These are phyloP conservation scores for Apiospora marii DNA, from an alignment of 2,329 filamentous ascomycete genomes.

Conservation along the genomic window DNA sequence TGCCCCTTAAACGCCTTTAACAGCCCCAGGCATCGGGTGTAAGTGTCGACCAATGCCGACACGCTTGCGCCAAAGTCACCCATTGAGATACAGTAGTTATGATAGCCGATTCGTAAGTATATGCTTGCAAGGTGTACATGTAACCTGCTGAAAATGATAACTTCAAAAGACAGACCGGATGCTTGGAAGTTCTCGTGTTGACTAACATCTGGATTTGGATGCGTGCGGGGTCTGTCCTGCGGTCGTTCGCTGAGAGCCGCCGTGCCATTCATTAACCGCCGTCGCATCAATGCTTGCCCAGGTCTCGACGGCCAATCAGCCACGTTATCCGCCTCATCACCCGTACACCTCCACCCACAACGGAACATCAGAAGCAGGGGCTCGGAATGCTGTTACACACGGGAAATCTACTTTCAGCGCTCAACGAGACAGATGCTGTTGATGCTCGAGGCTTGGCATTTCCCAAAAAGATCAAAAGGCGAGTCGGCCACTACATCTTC, in stretches of 20 bases:
- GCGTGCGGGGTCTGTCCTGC: constrained; percentile 3
- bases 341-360: neutral
- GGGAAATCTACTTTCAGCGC: no score
- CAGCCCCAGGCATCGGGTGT: constrained; percentile 54
- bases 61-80: constrained; percentile 54
- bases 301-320: neutral
- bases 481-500: neutral
- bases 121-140: neutral
- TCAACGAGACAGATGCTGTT: no score
- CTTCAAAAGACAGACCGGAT: neutral
- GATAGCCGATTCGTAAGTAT: neutral
- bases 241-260: neutral
- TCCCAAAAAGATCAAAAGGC: neutral
- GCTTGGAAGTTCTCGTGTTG: neutral
- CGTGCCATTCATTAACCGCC: constrained; percentile 5
- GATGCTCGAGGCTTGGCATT: neutral
- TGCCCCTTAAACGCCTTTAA: constrained; percentile 46
- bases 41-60: constrained; percentile 54
- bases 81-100: constrained; percentile 35
- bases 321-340: neutral
- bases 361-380: neutral
- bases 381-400: constrained; percentile 5
- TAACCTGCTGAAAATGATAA: neutral
- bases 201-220: neutral
- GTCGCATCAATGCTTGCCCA: constrained; percentile 1